These are phyloP conservation scores for Artemisia annua DNA, from an alignment of 129 eudicot species.

Conservation along the genomic window DNA sequence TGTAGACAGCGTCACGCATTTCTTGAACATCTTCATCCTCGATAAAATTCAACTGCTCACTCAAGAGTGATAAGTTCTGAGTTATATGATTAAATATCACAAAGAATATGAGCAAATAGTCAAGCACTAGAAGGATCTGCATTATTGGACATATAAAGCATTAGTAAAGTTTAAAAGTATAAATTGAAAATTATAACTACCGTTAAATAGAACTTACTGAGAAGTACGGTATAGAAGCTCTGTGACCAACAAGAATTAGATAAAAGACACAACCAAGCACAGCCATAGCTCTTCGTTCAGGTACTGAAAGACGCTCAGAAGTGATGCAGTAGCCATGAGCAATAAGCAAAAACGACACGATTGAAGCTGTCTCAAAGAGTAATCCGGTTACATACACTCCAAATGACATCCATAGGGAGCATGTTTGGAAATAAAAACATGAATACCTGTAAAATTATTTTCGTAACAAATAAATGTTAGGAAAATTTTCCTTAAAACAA, in stretches of 20 bases:
- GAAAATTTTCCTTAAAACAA: too few relatives aligned
- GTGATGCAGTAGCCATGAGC: conserved; percentile 95
- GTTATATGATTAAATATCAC: conserved; percentile 77
- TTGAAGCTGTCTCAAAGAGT: conserved; percentile 82
- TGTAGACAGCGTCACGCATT: conserved; percentile 77
- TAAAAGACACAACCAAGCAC: conserved; percentile 66
- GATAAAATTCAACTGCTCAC: conserved; percentile 72
- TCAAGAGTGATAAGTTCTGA: conserved; percentile 64
- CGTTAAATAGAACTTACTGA: conserved; percentile 55
- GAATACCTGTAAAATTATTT: conserved; percentile 63
- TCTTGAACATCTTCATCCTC: conserved; percentile 8
- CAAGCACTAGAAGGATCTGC: conserved; percentile 80
- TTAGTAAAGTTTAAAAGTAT: conserved; percentile 10
- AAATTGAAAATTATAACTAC: neutral
- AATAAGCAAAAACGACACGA: conserved; percentile 74
- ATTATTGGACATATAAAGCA: conserved; percentile 9
- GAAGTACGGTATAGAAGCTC: conserved; percentile 92
- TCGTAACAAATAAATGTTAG: neutral
- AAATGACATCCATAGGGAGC: conserved; percentile 98
- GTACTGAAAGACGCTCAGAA: conserved; percentile 74
- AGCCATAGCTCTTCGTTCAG: conserved; percentile 76
- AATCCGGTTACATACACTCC: conserved; percentile 92
- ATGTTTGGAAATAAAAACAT: conserved; percentile 70
- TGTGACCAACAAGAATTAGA: conserved; percentile 83
- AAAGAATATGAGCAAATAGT: conserved; percentile 70